Conservation (phyloP, 352 stramenopile genomes). For the Phytophthora rubi region DNA sequence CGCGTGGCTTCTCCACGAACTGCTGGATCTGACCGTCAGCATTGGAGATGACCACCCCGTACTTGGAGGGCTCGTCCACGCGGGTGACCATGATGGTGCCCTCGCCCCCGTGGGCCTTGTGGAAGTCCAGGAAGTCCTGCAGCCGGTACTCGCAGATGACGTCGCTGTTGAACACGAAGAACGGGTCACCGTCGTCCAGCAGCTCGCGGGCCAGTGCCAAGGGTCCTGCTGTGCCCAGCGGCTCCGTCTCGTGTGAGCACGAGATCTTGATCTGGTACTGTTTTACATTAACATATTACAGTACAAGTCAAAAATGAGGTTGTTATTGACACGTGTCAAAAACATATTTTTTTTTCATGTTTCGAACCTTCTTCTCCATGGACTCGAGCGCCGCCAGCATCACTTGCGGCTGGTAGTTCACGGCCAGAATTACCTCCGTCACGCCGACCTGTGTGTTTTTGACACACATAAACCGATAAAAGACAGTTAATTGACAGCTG, state of each 20-base stretch:
- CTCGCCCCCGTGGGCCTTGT: conserved; percentile 78
- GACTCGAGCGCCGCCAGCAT: conserved; percentile 82
- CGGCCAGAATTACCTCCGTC: conserved; percentile 88
- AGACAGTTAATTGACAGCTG: not conserved
- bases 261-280: conserved; percentile 92
- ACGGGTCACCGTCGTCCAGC: conserved; percentile 85
- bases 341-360: not conserved
- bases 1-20: conserved; percentile 91
- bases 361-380: conserved; percentile 79
- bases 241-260: conserved; percentile 88
- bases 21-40: conserved; percentile 85
- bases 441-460: conserved; percentile 76
- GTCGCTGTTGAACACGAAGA: conserved; percentile 93
- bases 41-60: conserved; percentile 85
- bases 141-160: conserved; percentile 89
- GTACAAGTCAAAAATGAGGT: conserved; percentile 12
- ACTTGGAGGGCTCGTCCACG: conserved; percentile 91
- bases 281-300: not conserved
- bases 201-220: conserved; percentile 84
- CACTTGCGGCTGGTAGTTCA: conserved; percentile 92
- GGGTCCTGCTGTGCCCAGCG: conserved; percentile 82
- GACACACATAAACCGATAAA: not conserved
- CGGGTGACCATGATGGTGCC: conserved; percentile 86
- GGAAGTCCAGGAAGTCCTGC: conserved; percentile 81
- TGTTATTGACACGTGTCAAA: not conserved